These are phyloP conservation scores for Phialophora macrospora DNA, from an alignment of 2,329 filamentous ascomycete genomes.

Conservation along the genomic window DNA sequence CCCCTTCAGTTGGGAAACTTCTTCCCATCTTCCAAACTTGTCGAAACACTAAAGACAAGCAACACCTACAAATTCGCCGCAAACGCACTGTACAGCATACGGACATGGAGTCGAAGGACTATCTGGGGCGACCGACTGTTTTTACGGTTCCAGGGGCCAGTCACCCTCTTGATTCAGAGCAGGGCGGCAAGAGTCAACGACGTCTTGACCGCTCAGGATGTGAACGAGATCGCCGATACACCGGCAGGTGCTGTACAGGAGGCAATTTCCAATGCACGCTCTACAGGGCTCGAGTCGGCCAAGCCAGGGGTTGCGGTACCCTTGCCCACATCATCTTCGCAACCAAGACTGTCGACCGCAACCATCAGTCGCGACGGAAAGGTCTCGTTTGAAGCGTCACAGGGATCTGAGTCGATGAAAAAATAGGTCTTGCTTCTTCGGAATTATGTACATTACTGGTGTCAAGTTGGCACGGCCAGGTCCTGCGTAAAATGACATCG, in stretches of 20 bases:
- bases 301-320: conserved; percentile 36
- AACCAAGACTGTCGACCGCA: conserved; percentile 53
- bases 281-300: conserved; percentile 21
- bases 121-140: conserved; percentile 96
- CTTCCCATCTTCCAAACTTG: conserved; percentile 73
- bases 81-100: conserved; percentile 67
- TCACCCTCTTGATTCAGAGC: conserved; percentile 84
- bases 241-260: conserved; percentile 72
- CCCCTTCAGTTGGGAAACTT: conserved; percentile 69
- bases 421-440: background rate
- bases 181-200: conserved; percentile 80
- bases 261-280: conserved; percentile 51
- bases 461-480: no score
- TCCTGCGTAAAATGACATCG: background rate
- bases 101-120: conserved; percentile 77
- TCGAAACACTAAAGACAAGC: conserved; percentile 72
- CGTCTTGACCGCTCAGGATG: conserved; percentile 73
- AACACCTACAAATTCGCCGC: conserved; percentile 72
- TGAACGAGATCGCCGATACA: conserved; percentile 87
- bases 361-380: conserved; percentile 66
- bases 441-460: background rate
- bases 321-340: conserved; percentile 40
- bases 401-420: conserved; percentile 1
- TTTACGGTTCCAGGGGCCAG: conserved; percentile 84
- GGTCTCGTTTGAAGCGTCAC: conserved; percentile 61